Evolutionary conservation across 2,329 filamentous ascomycete genomes (phyloP).

Genomic region (Ophiostoma ulmi): DNA sequence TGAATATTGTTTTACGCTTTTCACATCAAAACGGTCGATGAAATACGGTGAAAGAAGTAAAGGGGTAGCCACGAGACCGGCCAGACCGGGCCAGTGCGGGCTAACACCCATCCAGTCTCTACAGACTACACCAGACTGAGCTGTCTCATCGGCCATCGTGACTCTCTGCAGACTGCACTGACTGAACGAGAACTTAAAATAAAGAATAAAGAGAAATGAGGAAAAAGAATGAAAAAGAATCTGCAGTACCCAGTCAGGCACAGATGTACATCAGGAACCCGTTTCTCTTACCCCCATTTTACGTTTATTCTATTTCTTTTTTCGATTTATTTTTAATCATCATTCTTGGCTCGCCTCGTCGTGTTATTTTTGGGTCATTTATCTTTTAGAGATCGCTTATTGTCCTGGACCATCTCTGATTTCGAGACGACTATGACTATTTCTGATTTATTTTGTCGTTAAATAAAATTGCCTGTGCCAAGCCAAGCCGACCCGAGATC

Average conservation of each 20-base stretch:
- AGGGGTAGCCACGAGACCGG: neutral
- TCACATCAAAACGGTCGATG: neutral
- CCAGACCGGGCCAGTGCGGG: neutral
- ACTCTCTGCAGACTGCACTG: neutral
- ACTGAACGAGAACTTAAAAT: neutral
- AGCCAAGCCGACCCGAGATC: conserved; percentile 8
- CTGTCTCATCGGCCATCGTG: conserved; percentile 8
- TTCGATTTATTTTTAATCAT: neutral
- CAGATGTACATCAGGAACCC: conserved; percentile 9
- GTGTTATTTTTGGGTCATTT: conserved; percentile 9
- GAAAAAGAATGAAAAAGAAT: neutral
- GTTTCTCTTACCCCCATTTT: conserved; percentile 16
- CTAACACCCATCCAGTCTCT: neutral
- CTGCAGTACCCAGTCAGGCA: neutral
- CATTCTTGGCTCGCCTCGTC: conserved; percentile 2
- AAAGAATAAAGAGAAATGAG: neutral
- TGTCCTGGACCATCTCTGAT: neutral
- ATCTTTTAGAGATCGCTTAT: neutral
- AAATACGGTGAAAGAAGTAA: neutral
- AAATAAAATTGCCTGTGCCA: neutral
- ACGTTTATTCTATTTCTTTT: neutral
- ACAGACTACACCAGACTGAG: neutral
- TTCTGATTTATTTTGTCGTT: neutral
- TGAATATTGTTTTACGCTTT: neutral
- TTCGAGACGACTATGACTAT: neutral